Evolutionary conservation across 495 filamentous ascomycete species (phyloP).

Genomic region (Aspergillus baeticus): DNA sequence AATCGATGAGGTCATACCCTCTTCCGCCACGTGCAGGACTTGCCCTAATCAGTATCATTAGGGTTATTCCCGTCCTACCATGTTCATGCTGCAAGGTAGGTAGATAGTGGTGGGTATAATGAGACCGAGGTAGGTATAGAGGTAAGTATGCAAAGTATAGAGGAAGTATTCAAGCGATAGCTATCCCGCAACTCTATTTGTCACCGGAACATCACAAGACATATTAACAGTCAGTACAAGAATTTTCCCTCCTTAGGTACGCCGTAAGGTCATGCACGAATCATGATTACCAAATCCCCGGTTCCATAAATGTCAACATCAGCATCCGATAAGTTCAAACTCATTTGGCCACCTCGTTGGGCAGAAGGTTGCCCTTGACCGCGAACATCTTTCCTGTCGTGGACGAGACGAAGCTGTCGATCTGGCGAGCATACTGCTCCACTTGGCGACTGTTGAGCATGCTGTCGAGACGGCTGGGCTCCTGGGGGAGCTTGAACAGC

Average conservation of each 20-base stretch:
- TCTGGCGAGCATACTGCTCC: constrained; percentile 95
- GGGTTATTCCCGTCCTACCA: too few species aligned
- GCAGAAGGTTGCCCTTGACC: constrained; percentile 69
- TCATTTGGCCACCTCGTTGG: constrained; percentile 46
- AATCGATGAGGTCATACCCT: constrained; percentile 18
- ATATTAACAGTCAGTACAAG: constrained; percentile 47
- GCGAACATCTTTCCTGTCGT: constrained; percentile 98
- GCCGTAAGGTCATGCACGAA: constrained; percentile 52
- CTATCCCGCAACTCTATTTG: constrained; percentile 31
- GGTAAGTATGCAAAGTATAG: neutral
- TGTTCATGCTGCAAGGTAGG: too few species aligned
- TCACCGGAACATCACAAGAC: constrained; percentile 39
- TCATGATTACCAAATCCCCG: constrained; percentile 35
- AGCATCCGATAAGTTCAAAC: constrained; percentile 5
- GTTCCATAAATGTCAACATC: constrained; percentile 19
- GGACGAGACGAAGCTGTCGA: constrained; percentile 91
- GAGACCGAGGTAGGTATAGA: too few species aligned
- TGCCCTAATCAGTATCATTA: constrained; percentile 5
- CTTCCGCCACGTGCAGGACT: constrained; percentile 2
- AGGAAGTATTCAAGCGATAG: constrained; percentile 14
- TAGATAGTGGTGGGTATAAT: too few species aligned
- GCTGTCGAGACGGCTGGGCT: constrained; percentile 87
- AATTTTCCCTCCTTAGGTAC: constrained; percentile 49
- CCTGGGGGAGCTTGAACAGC: constrained; percentile 93
- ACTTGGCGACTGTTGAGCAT: constrained; percentile 94